Percentiles rank a stretch among this genome's conserved stretches.
Conservation (phyloP, 495 filamentous ascomycete species). For the Trichoderma asperelloides region DNA sequence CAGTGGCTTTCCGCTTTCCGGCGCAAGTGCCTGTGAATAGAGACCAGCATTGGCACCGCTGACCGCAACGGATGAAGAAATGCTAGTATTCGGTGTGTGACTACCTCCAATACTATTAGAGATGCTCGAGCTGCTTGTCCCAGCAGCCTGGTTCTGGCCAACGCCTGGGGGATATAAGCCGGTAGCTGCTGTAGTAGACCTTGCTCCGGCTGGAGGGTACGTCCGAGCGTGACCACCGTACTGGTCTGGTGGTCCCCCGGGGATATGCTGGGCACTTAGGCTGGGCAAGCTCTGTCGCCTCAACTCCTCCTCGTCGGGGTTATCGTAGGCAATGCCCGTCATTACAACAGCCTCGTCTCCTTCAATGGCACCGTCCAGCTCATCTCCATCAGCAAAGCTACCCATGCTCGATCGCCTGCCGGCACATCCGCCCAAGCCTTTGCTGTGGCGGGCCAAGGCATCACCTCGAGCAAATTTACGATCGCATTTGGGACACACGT, state of each 20-base stretch:
- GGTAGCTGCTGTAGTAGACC: conserved; percentile 27
- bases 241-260: conserved; percentile 39
- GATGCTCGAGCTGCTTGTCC: conserved; percentile 45
- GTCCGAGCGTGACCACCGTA: conserved; percentile 50
- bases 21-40: conserved; percentile 64
- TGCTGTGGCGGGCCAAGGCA: conserved; percentile 87
- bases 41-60: conserved; percentile 47
- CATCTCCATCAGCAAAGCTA: conserved; percentile 74
- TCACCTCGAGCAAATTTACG: conserved; percentile 92
- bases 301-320: conserved; percentile 41
- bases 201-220: conserved; percentile 62
- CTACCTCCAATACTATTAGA: conserved; percentile 32
- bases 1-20: conserved; percentile 78
- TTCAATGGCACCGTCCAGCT: conserved; percentile 45
- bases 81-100: conserved; percentile 40
- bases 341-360: conserved; percentile 66
- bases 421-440: conserved; percentile 92
- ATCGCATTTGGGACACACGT: conserved; percentile 88
- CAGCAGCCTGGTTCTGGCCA: conserved; percentile 22
- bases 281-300: conserved; percentile 55
- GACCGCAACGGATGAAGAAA: conserved; percentile 34
- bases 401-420: conserved; percentile 81
- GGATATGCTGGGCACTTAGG: conserved; percentile 61
- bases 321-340: conserved; percentile 64
- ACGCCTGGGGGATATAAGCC: conserved; percentile 55